Conservation (phyloP, 768 basidiomycete genomes). For the Hydnum rufescens region DNA sequence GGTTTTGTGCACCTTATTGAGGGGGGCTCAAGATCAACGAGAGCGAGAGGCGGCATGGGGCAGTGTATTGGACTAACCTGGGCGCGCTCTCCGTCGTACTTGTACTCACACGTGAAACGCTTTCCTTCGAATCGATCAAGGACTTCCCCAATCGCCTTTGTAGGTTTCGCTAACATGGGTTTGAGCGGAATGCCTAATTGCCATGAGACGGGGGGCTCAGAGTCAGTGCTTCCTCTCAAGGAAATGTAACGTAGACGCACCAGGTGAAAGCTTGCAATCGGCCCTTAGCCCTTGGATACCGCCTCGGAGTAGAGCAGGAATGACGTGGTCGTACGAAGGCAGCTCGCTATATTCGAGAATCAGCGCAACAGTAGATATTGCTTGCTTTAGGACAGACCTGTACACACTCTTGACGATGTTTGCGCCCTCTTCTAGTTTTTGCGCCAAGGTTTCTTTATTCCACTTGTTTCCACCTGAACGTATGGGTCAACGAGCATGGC, state of each 20-base stretch:
- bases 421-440: conserved; percentile 55
- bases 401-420: conserved; percentile 76
- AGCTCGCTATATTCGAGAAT: conserved; percentile 41
- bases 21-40: conserved; percentile 17
- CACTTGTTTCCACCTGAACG: conserved; percentile 48
- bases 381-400: conserved; percentile 33
- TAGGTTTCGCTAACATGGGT: conserved; percentile 98
- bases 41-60: not conserved
- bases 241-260: conserved; percentile 17
- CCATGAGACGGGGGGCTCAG: not conserved
- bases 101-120: conserved; percentile 96
- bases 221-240: not conserved
- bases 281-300: conserved; percentile 54
- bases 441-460: conserved; percentile 49
- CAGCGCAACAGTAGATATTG: not conserved
- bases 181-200: conserved; percentile 59
- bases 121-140: conserved; percentile 92
- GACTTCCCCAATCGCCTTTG: conserved; percentile 95
- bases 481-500: conserved; percentile 4
- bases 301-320: conserved; percentile 67
- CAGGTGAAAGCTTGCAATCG: conserved; percentile 80
- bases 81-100: conserved; percentile 96
- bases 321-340: conserved; percentile 77
- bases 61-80: conserved; percentile 31
- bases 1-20: conserved; percentile 63